Evolutionary conservation across 306 rosid species (phyloP).

Genomic region (Cicer yamashitae): DNA sequence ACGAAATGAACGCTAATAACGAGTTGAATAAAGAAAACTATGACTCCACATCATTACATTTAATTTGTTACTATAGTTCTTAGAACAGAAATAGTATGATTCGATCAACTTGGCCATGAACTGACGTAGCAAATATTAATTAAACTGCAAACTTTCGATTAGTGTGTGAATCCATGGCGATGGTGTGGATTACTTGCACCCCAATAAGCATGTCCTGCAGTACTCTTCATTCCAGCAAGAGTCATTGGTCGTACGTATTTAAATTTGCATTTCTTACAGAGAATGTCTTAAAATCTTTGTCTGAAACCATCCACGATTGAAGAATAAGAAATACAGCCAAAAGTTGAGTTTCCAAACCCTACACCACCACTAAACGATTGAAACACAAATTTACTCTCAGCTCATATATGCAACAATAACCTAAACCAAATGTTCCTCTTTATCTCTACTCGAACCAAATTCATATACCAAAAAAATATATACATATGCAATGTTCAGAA

Average conservation of each 20-base stretch:
- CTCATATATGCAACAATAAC: not conserved
- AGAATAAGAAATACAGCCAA: not conserved
- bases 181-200: not conserved
- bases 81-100: not conserved
- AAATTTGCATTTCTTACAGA: not conserved
- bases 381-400: not conserved
- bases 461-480: not conserved
- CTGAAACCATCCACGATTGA: not conserved
- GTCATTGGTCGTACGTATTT: no score
- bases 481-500: not conserved
- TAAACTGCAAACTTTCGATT: not conserved
- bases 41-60: not conserved
- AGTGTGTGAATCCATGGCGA: not conserved
- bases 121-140: not conserved
- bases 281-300: not conserved
- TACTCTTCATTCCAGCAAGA: no score
- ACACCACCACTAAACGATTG: not conserved
- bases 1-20: not conserved
- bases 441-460: not conserved
- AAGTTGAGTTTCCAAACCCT: not conserved
- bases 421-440: not conserved
- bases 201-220: no score
- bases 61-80: not conserved
- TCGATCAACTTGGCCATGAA: not conserved
- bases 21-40: not conserved